A percentile compares a stretch with the other conserved stretches of the same genome.
Evolutionary conservation across 371 early-diverging fungal species (phyloP).

Genomic region (Synchytrium microbalum): DNA sequence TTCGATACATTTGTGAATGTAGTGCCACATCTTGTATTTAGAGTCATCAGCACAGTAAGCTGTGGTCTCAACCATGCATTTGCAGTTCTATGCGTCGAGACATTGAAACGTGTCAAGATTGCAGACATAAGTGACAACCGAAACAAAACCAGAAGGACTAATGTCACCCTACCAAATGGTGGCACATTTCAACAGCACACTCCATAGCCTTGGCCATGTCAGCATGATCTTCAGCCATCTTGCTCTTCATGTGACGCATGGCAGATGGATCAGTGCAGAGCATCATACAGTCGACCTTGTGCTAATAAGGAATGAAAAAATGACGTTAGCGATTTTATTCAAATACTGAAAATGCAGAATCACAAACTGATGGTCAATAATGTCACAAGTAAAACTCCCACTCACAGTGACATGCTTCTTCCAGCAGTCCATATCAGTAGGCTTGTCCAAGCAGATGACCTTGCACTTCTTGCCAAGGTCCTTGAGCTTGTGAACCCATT

Average conservation of each 20-base stretch:
- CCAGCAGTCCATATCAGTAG: not conserved
- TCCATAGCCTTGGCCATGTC: not conserved
- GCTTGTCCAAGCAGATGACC: not conserved
- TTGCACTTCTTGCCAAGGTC: not conserved
- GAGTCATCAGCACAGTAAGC: not conserved
- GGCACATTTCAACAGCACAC: not conserved
- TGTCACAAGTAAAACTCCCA: not conserved
- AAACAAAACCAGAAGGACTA: too few relatives aligned
- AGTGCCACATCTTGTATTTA: not conserved
- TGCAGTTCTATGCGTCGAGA: not conserved
- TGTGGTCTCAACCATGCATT: not conserved
- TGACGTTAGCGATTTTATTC: not conserved
- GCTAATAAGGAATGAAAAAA: not conserved
- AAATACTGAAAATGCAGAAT: not conserved
- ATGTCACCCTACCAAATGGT: not conserved
- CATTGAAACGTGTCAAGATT: not conserved
- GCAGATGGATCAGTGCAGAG: not conserved
- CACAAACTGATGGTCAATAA: not conserved
- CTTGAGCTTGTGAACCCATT: not conserved
- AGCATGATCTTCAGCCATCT: not conserved
- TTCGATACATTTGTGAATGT: not conserved
- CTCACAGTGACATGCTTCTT: not conserved
- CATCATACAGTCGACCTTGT: not conserved
- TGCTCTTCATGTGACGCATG: not conserved
- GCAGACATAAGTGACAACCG: too few relatives aligned